Conservation (phyloP, 2,329 filamentous ascomycete genomes). For the Epichloe hybrida region DNA sequence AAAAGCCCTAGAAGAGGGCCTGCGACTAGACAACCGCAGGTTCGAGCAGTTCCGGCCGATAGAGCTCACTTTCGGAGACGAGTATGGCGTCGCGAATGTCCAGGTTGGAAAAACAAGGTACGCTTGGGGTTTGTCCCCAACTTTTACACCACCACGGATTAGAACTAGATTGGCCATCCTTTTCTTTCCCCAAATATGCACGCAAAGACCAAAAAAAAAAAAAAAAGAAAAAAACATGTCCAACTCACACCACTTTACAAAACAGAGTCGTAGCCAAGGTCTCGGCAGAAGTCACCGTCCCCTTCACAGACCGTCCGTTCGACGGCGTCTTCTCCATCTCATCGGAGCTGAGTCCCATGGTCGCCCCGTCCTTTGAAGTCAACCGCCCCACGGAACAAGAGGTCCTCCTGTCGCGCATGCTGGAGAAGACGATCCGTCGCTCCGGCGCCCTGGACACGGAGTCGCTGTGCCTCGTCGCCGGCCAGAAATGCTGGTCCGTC, state of each 20-base stretch:
- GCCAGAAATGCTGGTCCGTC: constrained; percentile 81
- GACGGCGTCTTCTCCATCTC: constrained; percentile 91
- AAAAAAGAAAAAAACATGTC: too few species aligned
- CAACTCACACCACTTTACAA: background rate
- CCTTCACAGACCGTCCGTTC: constrained; percentile 78
- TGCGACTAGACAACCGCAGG: constrained; percentile 72
- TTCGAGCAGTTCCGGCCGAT: constrained; percentile 70
- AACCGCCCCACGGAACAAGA: constrained; percentile 75
- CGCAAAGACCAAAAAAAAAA: too few species aligned
- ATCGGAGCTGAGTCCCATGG: constrained; percentile 85
- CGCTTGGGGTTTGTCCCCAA: background rate
- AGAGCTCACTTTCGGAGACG: constrained; percentile 71
- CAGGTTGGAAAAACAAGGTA: constrained; percentile 83
- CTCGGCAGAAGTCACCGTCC: constrained; percentile 76
- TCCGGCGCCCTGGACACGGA: constrained; percentile 90
- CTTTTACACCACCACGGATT: background rate
- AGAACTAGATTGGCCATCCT: background rate
- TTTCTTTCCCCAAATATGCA: too few species aligned
- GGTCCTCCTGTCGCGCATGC: constrained; percentile 69
- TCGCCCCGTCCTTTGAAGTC: constrained; percentile 77
- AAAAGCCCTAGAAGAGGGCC: constrained; percentile 65
- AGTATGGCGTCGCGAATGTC: constrained; percentile 82
- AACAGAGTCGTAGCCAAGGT: constrained; percentile 71
- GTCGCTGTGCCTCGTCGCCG: constrained; percentile 84
- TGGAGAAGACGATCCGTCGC: constrained; percentile 88